Percentiles rank a stretch among this genome's conserved stretches.
phyloP scores from a whole-genome alignment of 1,139 yeast genomes.

The Sugiyamaella pinicola region DNA sequence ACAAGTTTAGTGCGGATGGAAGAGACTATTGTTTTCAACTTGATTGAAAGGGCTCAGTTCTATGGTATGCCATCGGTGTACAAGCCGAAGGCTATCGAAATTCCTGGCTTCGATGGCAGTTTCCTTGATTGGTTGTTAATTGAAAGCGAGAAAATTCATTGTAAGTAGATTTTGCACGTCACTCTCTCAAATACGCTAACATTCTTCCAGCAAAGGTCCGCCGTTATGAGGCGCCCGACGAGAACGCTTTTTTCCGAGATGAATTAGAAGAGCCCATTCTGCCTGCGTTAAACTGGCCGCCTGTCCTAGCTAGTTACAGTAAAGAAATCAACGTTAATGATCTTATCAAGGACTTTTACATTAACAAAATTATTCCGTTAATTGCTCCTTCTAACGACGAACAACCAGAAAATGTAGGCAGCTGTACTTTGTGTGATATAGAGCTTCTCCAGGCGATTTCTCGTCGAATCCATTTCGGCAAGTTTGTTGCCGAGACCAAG shows the following conservation, averaged over 20 bases:
- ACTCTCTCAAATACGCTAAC: slow-evolving; percentile 1
- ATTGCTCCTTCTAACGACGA: slow-evolving; percentile 64
- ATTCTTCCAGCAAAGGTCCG: slow-evolving; percentile 61
- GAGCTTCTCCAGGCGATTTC: slow-evolving; percentile 85
- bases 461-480: slow-evolving; percentile 95
- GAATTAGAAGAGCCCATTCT: slow-evolving; percentile 66
- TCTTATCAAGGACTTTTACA: slow-evolving; percentile 67
- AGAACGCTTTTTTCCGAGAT: slow-evolving; percentile 84
- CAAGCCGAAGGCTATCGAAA: slow-evolving; percentile 55
- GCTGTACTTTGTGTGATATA: slow-evolving; percentile 82
- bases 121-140: slow-evolving; percentile 84
- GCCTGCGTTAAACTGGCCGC: slow-evolving; percentile 80
- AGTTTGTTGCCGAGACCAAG: slow-evolving; percentile 95
- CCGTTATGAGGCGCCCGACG: slow-evolving; percentile 94
- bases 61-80: slow-evolving; percentile 76
- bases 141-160: slow-evolving; percentile 76
- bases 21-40: slow-evolving; percentile 88
- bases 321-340: slow-evolving; percentile 75
- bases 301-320: slow-evolving; percentile 70
- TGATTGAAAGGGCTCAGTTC: slow-evolving; percentile 92
- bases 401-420: slow-evolving; percentile 83
- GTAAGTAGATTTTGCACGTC: slow-evolving; percentile 24
- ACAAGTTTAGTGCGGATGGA: slow-evolving; percentile 89
- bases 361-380: slow-evolving; percentile 69
- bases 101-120: slow-evolving; percentile 74